Evolutionary conservation across 1,284 basidiomycete genomes (phyloP).

Genomic region (Exobasidium cylindrosporum): DNA sequence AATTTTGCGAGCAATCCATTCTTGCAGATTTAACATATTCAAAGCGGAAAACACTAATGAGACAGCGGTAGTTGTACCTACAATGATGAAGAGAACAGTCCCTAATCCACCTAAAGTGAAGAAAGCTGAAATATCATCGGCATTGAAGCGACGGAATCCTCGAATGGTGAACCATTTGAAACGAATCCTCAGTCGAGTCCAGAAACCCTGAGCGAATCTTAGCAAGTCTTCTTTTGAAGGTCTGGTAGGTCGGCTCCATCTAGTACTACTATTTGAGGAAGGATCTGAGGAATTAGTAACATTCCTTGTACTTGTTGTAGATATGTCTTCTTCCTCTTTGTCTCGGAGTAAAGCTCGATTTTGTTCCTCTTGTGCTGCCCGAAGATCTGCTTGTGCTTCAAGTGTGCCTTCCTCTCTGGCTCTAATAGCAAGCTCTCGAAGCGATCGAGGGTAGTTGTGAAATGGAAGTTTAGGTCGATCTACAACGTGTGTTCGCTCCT

Average conservation of each 20-base stretch:
- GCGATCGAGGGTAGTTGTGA: slow-evolving; percentile 44
- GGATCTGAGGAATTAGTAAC: not conserved
- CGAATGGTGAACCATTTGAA: slow-evolving; percentile 98
- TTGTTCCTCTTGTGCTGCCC: not conserved
- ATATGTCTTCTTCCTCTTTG: slow-evolving; percentile 15
- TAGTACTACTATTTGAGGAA: not conserved
- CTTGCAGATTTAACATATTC: slow-evolving; percentile 90
- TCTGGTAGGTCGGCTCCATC: slow-evolving; percentile 11
- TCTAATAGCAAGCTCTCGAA: slow-evolving; percentile 41
- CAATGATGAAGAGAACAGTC: slow-evolving; percentile 85
- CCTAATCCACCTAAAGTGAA: slow-evolving; percentile 77
- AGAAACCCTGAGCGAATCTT: slow-evolving; percentile 78
- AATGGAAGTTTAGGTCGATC: not conserved
- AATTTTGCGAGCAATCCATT: slow-evolving; percentile 81
- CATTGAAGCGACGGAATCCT: slow-evolving; percentile 90
- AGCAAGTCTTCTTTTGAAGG: slow-evolving; percentile 66
- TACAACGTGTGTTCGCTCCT: not conserved
- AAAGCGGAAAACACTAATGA: slow-evolving; percentile 84
- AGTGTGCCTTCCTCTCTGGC: slow-evolving; percentile 20
- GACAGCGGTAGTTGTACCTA: slow-evolving; percentile 97
- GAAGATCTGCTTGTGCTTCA: not conserved
- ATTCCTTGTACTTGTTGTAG: slow-evolving; percentile 1
- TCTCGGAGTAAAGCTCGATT: not conserved
- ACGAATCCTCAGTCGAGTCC: slow-evolving; percentile 83
- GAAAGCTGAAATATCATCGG: slow-evolving; percentile 95